Evolutionary conservation across 176 grass and related monocot species (phyloP).

Genomic region (Echinochloa phyllopogon): DNA sequence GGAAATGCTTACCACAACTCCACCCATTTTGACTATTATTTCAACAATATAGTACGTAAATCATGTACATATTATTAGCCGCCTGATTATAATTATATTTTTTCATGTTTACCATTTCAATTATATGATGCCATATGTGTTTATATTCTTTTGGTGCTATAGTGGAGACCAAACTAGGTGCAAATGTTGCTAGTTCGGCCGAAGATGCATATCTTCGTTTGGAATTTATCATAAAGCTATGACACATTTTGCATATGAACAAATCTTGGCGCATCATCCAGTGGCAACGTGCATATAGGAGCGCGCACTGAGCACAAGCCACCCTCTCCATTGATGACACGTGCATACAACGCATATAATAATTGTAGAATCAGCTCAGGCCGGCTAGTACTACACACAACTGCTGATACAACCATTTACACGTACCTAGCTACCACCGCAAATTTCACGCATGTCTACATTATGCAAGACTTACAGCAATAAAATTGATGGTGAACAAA

Average conservation of each 20-base stretch:
- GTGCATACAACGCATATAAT: neutral
- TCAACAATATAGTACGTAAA: neutral
- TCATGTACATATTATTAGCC: neutral
- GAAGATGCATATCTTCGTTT: conserved; percentile 1
- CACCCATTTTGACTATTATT: conserved; percentile 29
- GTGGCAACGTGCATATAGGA: neutral
- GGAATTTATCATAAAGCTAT: neutral
- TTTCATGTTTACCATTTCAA: neutral
- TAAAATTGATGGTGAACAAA: neutral
- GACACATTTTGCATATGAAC: neutral
- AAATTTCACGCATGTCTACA: too few relatives aligned
- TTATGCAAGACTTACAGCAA: neutral
- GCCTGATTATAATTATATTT: neutral
- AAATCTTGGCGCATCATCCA: neutral
- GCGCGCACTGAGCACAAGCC: neutral
- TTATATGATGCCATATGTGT: neutral
- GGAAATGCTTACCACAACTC: conserved; percentile 50
- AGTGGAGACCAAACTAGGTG: conserved; percentile 47
- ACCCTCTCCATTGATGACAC: neutral
- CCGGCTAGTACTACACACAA: neutral
- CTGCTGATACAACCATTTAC: neutral
- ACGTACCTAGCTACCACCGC: neutral
- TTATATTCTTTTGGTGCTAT: conserved; percentile 39
- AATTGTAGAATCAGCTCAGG: neutral
- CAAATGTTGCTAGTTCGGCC: neutral